Base-by-base conservation (phyloP, 2,329 filamentous ascomycete species). In the Sporothrix euskadiensis region DNA sequence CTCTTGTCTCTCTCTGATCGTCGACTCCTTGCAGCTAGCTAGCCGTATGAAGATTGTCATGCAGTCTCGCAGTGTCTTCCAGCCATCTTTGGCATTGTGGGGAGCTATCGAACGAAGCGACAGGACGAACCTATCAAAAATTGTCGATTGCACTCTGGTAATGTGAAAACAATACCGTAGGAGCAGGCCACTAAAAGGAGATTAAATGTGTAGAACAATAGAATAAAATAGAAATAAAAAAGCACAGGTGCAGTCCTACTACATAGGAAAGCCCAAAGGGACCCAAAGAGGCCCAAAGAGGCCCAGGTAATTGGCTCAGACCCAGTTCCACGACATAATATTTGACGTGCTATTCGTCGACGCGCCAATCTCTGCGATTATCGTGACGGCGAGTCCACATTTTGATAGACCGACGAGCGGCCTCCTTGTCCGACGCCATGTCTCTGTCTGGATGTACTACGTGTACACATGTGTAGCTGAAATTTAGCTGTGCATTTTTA, bases 341-440 rank as follows among this genome's bases (percentile, higher is more conserved):
- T 35, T 49, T 22, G 63, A 32, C 59, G 2, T 16, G 7, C 32
- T n/a, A 49, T 30, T 8, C 14, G 22, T 47, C 41, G 7, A 44
- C 32, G 39, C 59, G 44, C 35, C 47, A 52, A 47, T 68, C 41
- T 10, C 41, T 49, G 16, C 12, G 65, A 52, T 35, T n/a, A 52
- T 68, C 65, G 16, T 49, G 26, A 44, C 9, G 35, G 12, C 8
- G 19, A 68, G 44, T 35, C 65, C 65, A 68, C 65, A 68, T 52
- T 30, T 66, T 30, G 39, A 66, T 47, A 47, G 44, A 30, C 39
- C 2, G 4, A 10, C n/a, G 4, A 52, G 26, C 44, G 44, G 22
- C 65, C 26, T 68, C 65, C 65, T 44, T 68, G 65, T 47, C 12
- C 12, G 61, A 66, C 61, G 61, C 61, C 61, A 47, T 66, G 61